Evolutionary conservation across 257 asterid species (phyloP), one percentile per base, ranked within the genome.

Genomic region (Nicotiana paniculata): DNA sequence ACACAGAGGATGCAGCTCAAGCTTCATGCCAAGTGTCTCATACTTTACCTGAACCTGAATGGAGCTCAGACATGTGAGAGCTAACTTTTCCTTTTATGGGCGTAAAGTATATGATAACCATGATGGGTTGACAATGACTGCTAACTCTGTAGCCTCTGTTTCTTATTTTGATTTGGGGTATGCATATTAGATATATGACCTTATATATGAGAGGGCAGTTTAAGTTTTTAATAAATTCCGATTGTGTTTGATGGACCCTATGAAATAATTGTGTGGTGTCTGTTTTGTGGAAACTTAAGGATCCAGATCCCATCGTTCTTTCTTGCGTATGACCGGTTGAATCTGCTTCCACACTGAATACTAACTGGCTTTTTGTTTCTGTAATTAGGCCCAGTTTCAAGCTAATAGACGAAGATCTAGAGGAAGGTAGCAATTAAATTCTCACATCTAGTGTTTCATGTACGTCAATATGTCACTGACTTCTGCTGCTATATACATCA

Each of bases 361-460:
- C 28, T 61, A 62, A 79, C 79, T 77, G 81, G 70, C 77, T 68
- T 85, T 81, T n/a, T 63, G 66, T 75, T 90, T 83, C 82, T 81
- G 26, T 86, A 81, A 82, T 66, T 88, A 95, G 97, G 96, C 97
- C 99, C 85, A 92, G 93, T 89, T 95, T 95, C 93, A 89, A 90
- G 43, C 97, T 95, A 75, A 79, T 93, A 81, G 96, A 89, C 32
- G 97, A 93, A 77, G 98, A 95, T 5, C 84, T 75, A 4, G 97
- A 91, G 48, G 91, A 85, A 81, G 97, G 97, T 93, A 90, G 86
- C 67, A 8, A 78, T 30, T 70, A 77, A 39, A 57, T 55, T 64
- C 84, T 80, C 77, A 80, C 84, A 77, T 59, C n/a, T 28, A 68
- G 61, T 81, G 79, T 76, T 79, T 77, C 81, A 81, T 81, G 30